These are phyloP conservation scores for Clarireedia homoeocarpa DNA, from an alignment of 2,329 filamentous ascomycete species.

Conservation along the genomic window DNA sequence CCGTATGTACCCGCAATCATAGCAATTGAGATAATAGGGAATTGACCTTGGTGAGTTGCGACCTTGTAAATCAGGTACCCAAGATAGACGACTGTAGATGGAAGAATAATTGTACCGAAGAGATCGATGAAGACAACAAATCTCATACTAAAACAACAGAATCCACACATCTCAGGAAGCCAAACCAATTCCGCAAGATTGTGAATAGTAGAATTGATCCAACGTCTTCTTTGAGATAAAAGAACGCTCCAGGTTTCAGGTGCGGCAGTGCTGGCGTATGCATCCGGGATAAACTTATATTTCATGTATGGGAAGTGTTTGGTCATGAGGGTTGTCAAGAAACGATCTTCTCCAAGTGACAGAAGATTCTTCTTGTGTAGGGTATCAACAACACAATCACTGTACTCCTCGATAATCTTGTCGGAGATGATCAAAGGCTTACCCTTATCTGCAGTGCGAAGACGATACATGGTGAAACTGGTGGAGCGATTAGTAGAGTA, in stretches of 20 bases:
- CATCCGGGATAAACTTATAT: constrained; percentile 92
- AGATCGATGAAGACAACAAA: constrained; percentile 95
- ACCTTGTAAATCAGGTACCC: constrained; percentile 80
- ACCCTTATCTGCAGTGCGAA: constrained; percentile 88
- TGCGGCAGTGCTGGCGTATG: constrained; percentile 86
- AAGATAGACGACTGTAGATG: constrained; percentile 80
- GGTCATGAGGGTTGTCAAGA: constrained; percentile 93
- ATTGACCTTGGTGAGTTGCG: constrained; percentile 59
- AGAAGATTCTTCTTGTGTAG: constrained; percentile 91
- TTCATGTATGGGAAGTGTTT: constrained; percentile 95
- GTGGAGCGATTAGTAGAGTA: constrained; percentile 31
- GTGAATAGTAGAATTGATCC: constrained; percentile 99
- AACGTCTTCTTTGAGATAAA: constrained; percentile 94
- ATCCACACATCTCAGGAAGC: constrained; percentile 90
- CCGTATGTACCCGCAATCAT: constrained; percentile 91
- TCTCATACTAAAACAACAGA: constrained; percentile 98
- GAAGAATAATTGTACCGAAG: constrained; percentile 84
- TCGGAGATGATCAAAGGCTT: constrained; percentile 92
- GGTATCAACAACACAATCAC: constrained; percentile 83
- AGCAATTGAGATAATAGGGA: constrained; percentile 79
- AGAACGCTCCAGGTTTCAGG: constrained; percentile 91
- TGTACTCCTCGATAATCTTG: constrained; percentile 79
- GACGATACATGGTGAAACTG: constrained; percentile 98
- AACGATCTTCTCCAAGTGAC: constrained; percentile 93
- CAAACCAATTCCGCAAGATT: constrained; percentile 87